Conservation (phyloP, 2,329 filamentous ascomycete genomes). For the Escovopsis weberi region DNA sequence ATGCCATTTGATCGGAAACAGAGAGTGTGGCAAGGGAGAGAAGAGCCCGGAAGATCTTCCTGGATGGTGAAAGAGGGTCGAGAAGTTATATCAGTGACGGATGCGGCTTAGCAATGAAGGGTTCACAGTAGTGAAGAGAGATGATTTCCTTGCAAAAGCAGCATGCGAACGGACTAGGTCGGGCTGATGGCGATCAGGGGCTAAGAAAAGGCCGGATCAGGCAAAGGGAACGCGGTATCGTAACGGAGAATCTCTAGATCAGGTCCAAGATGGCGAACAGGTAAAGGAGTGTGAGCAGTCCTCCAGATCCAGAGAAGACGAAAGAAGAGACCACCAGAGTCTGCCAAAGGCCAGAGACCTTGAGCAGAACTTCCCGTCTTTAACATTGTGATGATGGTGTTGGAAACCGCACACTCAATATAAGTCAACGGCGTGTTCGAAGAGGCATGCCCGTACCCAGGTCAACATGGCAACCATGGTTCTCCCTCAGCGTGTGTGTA, state of each 20-base stretch:
- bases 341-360: too few relatives aligned
- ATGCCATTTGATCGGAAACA: slow-evolving; percentile 15
- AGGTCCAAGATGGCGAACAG: background rate
- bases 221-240: background rate
- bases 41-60: slow-evolving; percentile 1
- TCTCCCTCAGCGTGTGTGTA: background rate
- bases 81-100: slow-evolving; percentile 2
- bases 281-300: background rate
- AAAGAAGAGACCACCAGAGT: too few relatives aligned
- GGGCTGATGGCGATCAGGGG: too few relatives aligned
- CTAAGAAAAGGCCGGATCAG: slow-evolving; percentile 3
- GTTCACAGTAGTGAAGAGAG: slow-evolving; percentile 1
- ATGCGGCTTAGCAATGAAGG: slow-evolving; percentile 4
- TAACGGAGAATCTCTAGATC: too few relatives aligned
- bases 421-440: background rate
- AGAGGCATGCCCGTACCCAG: too few relatives aligned
- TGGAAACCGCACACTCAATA: background rate
- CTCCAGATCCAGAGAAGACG: background rate
- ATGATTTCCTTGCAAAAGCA: background rate
- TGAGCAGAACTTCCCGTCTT: slow-evolving; percentile 1
- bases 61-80: background rate
- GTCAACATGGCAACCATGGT: slow-evolving; percentile 4
- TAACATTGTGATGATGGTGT: background rate
- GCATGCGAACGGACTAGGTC: background rate
- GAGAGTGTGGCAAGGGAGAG: background rate